phyloP scores from a whole-genome alignment of 495 filamentous ascomycete species.

The Aspergillus funiculosus region DNA sequence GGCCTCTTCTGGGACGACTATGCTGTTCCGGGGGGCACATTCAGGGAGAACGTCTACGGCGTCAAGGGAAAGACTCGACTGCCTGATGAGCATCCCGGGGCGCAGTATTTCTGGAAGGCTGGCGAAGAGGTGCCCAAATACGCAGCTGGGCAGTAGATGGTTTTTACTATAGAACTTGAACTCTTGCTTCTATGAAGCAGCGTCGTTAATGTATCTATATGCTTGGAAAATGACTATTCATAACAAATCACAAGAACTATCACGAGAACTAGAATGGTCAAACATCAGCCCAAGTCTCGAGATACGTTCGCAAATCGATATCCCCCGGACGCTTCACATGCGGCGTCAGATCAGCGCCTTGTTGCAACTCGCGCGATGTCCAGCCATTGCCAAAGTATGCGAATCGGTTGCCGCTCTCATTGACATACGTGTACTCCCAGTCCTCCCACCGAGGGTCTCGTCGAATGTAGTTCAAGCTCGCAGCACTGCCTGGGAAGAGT shows the following conservation, averaged over 20 bases:
- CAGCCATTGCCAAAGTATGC: slow-evolving; percentile 55
- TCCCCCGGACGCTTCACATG: slow-evolving; percentile 44
- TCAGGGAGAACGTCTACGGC: slow-evolving; percentile 38
- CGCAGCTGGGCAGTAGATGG: too few relatives aligned
- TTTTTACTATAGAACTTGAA: too few relatives aligned
- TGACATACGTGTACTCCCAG: slow-evolving; percentile 57
- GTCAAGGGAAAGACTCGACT: background rate
- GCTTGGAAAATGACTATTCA: too few relatives aligned
- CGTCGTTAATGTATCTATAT: too few relatives aligned
- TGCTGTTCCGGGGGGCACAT: slow-evolving; percentile 38
- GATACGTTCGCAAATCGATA: slow-evolving; percentile 41
- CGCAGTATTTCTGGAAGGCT: slow-evolving; percentile 3
- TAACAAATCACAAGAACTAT: too few relatives aligned
- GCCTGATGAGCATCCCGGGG: slow-evolving; percentile 3
- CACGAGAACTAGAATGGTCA: too few relatives aligned
- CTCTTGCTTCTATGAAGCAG: too few relatives aligned
- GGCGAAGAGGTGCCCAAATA: too few relatives aligned
- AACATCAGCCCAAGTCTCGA: slow-evolving; percentile 52
- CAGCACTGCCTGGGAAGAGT: slow-evolving; percentile 60
- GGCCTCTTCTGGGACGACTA: slow-evolving; percentile 45
- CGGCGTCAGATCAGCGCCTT: slow-evolving; percentile 39
- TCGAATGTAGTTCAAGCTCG: slow-evolving; percentile 50
- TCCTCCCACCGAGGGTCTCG: slow-evolving; percentile 66
- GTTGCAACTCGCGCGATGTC: slow-evolving; percentile 37
- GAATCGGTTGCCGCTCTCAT: slow-evolving; percentile 47